phyloP scores from a whole-genome alignment of 495 filamentous ascomycete species.

The Barbatosphaeria neglecta region DNA sequence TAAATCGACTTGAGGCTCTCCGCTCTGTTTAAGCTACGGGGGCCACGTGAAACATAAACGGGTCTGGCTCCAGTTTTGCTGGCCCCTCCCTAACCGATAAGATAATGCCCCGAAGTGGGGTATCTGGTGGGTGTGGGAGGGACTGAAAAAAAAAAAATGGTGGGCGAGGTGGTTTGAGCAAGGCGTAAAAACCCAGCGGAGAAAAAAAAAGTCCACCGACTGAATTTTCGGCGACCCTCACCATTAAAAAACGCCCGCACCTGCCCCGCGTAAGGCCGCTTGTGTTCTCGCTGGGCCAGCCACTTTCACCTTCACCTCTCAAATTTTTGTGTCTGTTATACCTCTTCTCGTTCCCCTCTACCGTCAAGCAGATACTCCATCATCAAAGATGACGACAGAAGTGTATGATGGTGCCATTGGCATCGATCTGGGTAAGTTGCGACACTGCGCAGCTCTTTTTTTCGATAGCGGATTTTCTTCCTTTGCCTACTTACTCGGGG shows the following conservation, averaged over 20 bases:
- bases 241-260: constrained; percentile 4
- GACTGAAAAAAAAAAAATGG: constrained; percentile 12
- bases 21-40: too few species aligned
- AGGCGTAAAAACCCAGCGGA: neutral
- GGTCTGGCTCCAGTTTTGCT: too few species aligned
- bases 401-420: constrained; percentile 98
- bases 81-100: too few species aligned
- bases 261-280: constrained; percentile 20
- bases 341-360: constrained; percentile 13
- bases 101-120: neutral
- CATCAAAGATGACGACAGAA: constrained; percentile 73
- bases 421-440: constrained; percentile 87
- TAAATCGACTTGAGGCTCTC: too few species aligned
- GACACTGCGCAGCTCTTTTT: neutral
- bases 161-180: constrained; percentile 5
- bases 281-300: constrained; percentile 1
- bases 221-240: constrained; percentile 22
- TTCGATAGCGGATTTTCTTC: neutral
- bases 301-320: constrained; percentile 3
- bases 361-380: constrained; percentile 1
- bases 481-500: too few species aligned
- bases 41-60: too few species aligned
- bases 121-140: constrained; percentile 4
- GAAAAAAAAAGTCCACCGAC: constrained; percentile 17
- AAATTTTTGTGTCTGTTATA: constrained; percentile 12